These are phyloP conservation scores for Candida freyschussii DNA, from an alignment of 1,139 yeast genomes.

Conservation along the genomic window DNA sequence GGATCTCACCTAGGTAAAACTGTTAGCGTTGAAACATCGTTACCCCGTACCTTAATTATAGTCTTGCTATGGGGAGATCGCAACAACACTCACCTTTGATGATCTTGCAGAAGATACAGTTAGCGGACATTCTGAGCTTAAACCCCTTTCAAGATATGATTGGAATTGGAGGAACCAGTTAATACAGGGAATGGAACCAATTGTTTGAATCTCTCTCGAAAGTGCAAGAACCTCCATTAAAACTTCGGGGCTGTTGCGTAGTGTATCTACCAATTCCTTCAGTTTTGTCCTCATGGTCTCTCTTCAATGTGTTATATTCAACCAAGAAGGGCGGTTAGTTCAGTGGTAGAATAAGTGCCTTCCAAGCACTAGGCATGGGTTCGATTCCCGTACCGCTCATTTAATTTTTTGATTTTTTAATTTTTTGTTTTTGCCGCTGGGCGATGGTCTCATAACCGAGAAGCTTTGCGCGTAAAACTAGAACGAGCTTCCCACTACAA, in stretches of 20 bases:
- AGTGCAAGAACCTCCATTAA: no score
- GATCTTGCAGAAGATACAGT: constrained; percentile 89
- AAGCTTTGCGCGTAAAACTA: background rate
- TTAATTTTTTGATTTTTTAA: constrained; percentile 4
- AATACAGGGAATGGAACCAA: no score
- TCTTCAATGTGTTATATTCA: no score
- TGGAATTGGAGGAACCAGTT: constrained; percentile 2
- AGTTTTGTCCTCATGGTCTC: no score
- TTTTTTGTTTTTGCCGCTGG: background rate
- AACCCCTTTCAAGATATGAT: no score
- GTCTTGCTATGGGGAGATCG: background rate
- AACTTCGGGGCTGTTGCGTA: no score
- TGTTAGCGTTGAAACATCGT: background rate
- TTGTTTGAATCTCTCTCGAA: no score
- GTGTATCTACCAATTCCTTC: no score
- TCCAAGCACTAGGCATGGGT: constrained; percentile 31
- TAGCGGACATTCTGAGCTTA: constrained; percentile 35
- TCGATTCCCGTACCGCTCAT: constrained; percentile 31
- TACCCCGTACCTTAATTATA: background rate
- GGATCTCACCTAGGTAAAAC: constrained; percentile 64
- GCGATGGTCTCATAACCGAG: background rate
- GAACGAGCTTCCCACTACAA: no score
- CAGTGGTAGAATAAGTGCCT: constrained; percentile 30
- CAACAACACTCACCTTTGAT: constrained; percentile 57
- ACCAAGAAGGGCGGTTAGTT: constrained; percentile 25